Percentiles rank a stretch among this genome's conserved stretches.
phyloP scores from a whole-genome alignment of 345 rosid genomes.

The Gossypium mustelinum region DNA sequence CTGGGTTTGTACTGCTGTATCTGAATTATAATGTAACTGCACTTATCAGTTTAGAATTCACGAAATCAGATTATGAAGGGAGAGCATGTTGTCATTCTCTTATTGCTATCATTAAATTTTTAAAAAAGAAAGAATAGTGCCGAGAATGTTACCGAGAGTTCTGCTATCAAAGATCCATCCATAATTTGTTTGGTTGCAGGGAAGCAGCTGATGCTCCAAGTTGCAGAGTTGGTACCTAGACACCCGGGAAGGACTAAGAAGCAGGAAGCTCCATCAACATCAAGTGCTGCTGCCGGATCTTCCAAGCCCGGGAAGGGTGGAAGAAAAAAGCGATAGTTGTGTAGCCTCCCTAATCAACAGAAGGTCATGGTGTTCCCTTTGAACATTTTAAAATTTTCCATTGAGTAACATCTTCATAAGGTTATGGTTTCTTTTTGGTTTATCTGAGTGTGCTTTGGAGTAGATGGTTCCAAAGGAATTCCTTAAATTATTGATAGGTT shows the following conservation, averaged over 20 bases:
- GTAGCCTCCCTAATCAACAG: not conserved
- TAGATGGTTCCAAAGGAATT: not conserved
- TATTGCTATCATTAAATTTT: not conserved
- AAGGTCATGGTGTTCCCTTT: not conserved
- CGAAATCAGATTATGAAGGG: not conserved
- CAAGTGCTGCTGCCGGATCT: slow-evolving; percentile 34
- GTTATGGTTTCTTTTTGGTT: too few species aligned
- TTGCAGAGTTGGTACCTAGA: slow-evolving; percentile 83
- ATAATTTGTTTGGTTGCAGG: slow-evolving; percentile 43
- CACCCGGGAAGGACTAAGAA: slow-evolving; percentile 86
- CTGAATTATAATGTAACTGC: not conserved
- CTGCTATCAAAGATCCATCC: not conserved
- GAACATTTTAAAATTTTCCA: not conserved
- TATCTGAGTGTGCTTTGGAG: not conserved
- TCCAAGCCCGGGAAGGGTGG: slow-evolving; percentile 80
- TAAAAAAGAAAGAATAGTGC: too few species aligned
- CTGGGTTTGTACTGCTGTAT: not conserved
- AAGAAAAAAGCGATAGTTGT: slow-evolving; percentile 68
- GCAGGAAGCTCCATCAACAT: slow-evolving; percentile 63
- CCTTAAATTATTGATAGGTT: not conserved
- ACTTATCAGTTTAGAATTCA: not conserved
- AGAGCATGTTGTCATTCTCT: not conserved
- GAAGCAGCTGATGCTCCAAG: slow-evolving; percentile 80
- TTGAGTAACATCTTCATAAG: not conserved
- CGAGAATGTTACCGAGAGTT: not conserved